Conservation (phyloP, 176 grass and related monocot species). For the Ensete ventricosum region DNA sequence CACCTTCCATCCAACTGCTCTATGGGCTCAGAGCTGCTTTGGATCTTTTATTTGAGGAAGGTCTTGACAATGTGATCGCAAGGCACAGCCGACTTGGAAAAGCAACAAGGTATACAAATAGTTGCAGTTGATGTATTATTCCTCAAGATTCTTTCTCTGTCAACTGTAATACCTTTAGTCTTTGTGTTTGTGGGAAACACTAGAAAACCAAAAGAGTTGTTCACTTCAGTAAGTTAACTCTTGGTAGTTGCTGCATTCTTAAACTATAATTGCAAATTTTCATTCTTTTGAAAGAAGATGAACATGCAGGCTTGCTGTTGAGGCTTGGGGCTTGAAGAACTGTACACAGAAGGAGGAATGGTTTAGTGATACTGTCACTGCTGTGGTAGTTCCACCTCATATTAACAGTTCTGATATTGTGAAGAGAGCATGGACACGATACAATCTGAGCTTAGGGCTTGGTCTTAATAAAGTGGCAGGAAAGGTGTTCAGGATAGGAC, state of each 20-base stretch:
- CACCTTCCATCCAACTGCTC: constrained; percentile 87
- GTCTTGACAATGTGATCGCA: constrained; percentile 62
- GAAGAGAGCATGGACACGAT: constrained; percentile 68
- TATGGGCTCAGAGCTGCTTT: constrained; percentile 77
- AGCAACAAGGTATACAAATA: constrained; percentile 51
- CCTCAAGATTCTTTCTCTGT: no score
- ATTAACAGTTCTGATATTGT: constrained; percentile 30
- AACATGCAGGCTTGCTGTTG: constrained; percentile 53
- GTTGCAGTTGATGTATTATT: no score
- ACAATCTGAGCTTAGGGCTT: constrained; percentile 81
- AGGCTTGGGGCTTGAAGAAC: constrained; percentile 98
- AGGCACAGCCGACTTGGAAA: constrained; percentile 76
- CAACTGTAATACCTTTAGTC: neutral
- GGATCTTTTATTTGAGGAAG: constrained; percentile 87
- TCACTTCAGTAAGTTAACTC: neutral
- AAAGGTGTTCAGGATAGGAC: constrained; percentile 65
- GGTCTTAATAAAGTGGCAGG: constrained; percentile 71
- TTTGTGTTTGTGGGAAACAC: no score
- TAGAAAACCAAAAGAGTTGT: neutral
- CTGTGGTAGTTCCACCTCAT: constrained; percentile 61
- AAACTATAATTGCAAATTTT: neutral
- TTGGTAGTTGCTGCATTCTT: neutral
- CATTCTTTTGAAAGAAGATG: neutral
- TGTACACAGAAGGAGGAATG: constrained; percentile 88
- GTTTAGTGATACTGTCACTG: constrained; percentile 86